These are phyloP conservation scores for Astrocystis sublimbata DNA, from an alignment of 495 filamentous ascomycete genomes.

Conservation along the genomic window DNA sequence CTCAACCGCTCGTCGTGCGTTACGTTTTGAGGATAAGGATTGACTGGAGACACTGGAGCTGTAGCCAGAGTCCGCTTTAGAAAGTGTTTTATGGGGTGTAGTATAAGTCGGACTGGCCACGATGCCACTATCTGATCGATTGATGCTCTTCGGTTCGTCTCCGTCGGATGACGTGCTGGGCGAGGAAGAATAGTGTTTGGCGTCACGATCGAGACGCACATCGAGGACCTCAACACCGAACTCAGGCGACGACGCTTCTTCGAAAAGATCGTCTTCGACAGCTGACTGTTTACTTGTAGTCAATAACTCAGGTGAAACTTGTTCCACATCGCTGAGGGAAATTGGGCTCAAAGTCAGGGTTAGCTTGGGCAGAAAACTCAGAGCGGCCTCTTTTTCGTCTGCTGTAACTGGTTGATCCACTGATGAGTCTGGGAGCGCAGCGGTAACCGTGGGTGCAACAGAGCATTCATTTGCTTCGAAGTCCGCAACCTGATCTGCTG, in stretches of 20 bases:
- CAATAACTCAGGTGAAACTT: constrained; percentile 36
- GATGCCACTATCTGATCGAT: constrained; percentile 48
- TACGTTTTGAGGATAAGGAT: constrained; percentile 38
- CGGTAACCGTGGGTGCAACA: not conserved
- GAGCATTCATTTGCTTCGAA: not conserved
- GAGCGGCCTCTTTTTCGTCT: not conserved
- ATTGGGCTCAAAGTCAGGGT: constrained; percentile 10
- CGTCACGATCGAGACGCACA: constrained; percentile 42
- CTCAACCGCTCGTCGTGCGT: not conserved
- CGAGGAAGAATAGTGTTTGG: constrained; percentile 34
- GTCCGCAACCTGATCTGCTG: not conserved
- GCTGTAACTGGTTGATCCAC: not conserved
- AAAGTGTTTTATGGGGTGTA: constrained; percentile 39
- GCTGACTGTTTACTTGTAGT: constrained; percentile 50
- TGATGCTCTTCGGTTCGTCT: constrained; percentile 23
- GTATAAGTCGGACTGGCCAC: constrained; percentile 40
- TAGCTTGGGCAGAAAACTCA: constrained; percentile 10
- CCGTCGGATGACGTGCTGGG: constrained; percentile 8
- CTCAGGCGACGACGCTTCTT: constrained; percentile 41
- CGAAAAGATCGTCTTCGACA: constrained; percentile 51
- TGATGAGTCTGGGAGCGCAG: not conserved
- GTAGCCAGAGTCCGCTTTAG: constrained; percentile 59
- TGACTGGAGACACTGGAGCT: constrained; percentile 54
- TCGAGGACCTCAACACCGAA: constrained; percentile 41
- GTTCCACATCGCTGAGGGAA: constrained; percentile 3